phyloP scores from a whole-genome alignment of 83 land plant species.

The Thuja plicata region DNA sequence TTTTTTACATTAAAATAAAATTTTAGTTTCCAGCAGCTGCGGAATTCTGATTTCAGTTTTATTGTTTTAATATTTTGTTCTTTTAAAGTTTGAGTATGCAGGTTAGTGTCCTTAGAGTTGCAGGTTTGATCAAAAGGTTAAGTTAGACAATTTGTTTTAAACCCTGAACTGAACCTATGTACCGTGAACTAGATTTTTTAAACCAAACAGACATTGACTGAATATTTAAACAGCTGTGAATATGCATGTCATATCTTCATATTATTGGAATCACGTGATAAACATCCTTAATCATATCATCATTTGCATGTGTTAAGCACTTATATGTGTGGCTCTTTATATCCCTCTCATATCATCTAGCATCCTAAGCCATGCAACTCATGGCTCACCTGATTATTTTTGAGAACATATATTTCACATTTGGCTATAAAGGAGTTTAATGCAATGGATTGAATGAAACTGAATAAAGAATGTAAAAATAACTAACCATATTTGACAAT shows the following conservation, averaged over 20 bases:
- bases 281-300: background rate
- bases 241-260: background rate
- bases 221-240: too few species aligned
- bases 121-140: too few species aligned
- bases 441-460: background rate
- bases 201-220: background rate
- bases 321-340: background rate
- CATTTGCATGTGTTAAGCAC: background rate
- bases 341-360: background rate
- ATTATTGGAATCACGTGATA: background rate
- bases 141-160: too few species aligned
- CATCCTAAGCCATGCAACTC: background rate
- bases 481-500: background rate
- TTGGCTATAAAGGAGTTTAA: background rate
- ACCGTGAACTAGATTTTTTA: too few species aligned
- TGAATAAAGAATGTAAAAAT: background rate
- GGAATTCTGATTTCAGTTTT: too few species aligned
- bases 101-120: too few species aligned
- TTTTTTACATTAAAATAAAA: too few species aligned
- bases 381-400: background rate
- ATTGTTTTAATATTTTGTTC: too few species aligned
- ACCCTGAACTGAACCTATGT: too few species aligned
- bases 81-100: too few species aligned
- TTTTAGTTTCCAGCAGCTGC: too few species aligned
- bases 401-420: background rate